phyloP scores from a whole-genome alignment of 2,329 filamentous ascomycete genomes.

The Calonectria pauciramosa region DNA sequence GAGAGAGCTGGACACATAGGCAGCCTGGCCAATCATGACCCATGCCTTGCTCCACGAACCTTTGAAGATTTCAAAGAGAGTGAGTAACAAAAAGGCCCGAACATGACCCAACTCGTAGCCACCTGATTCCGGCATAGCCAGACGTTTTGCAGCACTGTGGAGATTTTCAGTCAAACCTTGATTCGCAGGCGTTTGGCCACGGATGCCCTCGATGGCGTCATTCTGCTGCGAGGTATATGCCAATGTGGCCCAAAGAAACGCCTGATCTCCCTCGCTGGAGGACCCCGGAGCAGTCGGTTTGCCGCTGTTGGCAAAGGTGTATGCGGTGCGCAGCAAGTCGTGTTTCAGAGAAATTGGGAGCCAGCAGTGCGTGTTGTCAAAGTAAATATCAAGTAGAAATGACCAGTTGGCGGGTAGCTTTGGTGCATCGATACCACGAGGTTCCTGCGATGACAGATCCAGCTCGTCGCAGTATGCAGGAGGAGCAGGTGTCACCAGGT shows the following conservation, averaged over 20 bases:
- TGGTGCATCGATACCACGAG: background rate
- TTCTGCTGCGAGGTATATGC: slow-evolving; percentile 17
- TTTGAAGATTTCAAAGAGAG: slow-evolving; percentile 3
- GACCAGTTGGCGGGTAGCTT: slow-evolving; percentile 15
- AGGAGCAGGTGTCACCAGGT: background rate
- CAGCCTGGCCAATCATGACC: slow-evolving; percentile 9
- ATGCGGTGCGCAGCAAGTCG: slow-evolving; percentile 23
- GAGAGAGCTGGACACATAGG: slow-evolving; percentile 8
- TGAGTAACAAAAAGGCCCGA: slow-evolving; percentile 17
- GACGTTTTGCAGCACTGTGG: background rate
- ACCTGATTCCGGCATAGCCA: background rate
- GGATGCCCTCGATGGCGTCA: background rate
- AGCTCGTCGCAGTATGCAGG: background rate
- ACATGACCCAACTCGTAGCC: slow-evolving; percentile 21
- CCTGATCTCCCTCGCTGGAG: background rate
- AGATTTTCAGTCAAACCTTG: background rate
- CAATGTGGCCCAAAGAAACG: slow-evolving; percentile 20
- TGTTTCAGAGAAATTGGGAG: slow-evolving; percentile 27
- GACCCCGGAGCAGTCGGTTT: background rate
- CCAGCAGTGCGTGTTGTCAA: slow-evolving; percentile 28
- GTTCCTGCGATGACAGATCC: background rate
- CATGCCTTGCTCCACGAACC: slow-evolving; percentile 17
- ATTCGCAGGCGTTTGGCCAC: background rate
- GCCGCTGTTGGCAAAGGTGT: slow-evolving; percentile 11
- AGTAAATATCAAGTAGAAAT: slow-evolving; percentile 20